These are phyloP conservation scores for Marasmius tenuissimus DNA, from an alignment of 1,284 basidiomycete genomes.

Conservation along the genomic window DNA sequence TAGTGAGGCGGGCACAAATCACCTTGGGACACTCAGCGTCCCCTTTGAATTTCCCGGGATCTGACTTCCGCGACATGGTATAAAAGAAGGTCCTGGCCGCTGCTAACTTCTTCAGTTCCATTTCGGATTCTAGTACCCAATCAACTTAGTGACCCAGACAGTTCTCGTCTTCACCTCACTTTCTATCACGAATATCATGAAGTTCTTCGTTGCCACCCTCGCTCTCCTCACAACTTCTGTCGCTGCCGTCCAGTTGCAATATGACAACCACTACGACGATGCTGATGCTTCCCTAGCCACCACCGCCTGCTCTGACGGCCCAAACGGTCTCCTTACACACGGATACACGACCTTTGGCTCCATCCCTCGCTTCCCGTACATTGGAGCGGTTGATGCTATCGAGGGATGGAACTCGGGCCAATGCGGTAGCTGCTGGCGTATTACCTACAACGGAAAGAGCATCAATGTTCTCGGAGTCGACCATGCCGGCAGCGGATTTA, in stretches of 20 bases:
- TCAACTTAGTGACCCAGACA: too few species aligned
- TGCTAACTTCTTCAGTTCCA: too few species aligned
- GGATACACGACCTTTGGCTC: constrained; percentile 45
- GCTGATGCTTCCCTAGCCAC: constrained; percentile 26
- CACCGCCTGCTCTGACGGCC: constrained; percentile 51
- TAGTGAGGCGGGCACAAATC: too few species aligned
- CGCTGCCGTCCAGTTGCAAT: constrained; percentile 30
- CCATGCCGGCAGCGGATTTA: constrained; percentile 35
- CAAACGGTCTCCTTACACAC: constrained; percentile 40
- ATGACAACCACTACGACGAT: constrained; percentile 45
- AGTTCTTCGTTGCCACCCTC: constrained; percentile 23
- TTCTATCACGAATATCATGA: constrained; percentile 16
- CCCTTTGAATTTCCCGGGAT: too few species aligned
- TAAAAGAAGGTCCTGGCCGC: too few species aligned
- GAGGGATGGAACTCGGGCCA: constrained; percentile 37
- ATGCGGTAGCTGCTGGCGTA: constrained; percentile 47
- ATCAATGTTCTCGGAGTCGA: constrained; percentile 45
- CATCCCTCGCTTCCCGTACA: constrained; percentile 47
- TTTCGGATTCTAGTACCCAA: too few species aligned
- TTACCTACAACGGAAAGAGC: constrained; percentile 32
- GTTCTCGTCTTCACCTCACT: background rate
- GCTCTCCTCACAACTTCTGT: constrained; percentile 21
- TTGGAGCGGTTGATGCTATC: constrained; percentile 45
- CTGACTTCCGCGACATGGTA: too few species aligned
- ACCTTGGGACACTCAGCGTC: too few species aligned